phyloP scores from a whole-genome alignment of 2,329 filamentous ascomycete genomes.

The Fusarium pseudoanthophilum region DNA sequence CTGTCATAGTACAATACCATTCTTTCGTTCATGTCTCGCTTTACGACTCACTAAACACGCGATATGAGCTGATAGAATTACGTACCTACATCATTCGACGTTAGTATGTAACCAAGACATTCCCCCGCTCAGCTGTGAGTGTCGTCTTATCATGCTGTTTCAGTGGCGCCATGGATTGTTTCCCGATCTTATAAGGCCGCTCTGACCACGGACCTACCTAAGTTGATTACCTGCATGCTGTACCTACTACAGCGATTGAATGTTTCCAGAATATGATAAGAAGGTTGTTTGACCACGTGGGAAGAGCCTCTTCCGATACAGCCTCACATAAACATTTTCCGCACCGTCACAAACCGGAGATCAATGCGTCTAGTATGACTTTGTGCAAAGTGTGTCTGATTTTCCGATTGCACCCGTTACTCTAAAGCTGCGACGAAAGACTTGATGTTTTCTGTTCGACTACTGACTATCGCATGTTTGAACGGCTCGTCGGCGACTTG shows the following conservation, averaged over 20 bases:
- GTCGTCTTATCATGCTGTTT: too few species aligned
- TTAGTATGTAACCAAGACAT: neutral
- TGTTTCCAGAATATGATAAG: neutral
- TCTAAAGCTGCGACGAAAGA: accelerated
- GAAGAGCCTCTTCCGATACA: neutral
- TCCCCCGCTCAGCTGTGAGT: neutral
- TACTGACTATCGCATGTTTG: neutral
- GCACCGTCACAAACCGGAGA: accelerated
- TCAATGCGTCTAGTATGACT: too few species aligned
- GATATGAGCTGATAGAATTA: too few species aligned
- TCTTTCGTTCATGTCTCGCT: neutral
- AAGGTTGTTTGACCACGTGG: neutral
- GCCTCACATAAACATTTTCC: neutral
- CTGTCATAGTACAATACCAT: neutral
- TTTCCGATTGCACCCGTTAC: neutral
- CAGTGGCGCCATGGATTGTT: neutral
- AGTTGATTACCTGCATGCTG: neutral
- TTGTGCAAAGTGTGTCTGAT: too few species aligned
- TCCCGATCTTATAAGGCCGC: accelerated
- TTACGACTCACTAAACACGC: too few species aligned
- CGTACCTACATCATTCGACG: too few species aligned
- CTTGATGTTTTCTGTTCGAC: accelerated
- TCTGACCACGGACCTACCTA: neutral
- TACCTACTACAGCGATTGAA: neutral
- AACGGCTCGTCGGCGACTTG: neutral